Percentiles rank a stretch among this genome's conserved stretches.
Conservation (phyloP, 1,139 yeast species). For the Geotrichum carabidarum region DNA sequence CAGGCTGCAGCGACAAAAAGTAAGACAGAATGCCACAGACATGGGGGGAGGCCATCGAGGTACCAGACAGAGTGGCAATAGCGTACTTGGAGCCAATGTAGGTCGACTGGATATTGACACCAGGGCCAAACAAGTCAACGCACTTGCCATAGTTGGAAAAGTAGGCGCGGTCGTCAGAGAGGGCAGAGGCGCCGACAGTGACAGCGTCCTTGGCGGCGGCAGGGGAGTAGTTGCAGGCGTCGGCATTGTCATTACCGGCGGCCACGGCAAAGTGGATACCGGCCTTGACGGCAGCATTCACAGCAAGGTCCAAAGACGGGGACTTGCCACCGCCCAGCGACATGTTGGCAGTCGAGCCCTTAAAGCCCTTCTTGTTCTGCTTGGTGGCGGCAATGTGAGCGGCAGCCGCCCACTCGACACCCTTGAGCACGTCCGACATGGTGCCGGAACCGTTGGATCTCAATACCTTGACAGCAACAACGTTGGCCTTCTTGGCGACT, state of each 20-base stretch:
- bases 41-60: conserved; percentile 99
- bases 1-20: conserved; percentile 88
- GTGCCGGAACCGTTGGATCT: conserved; percentile 48
- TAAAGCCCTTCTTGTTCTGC: conserved; percentile 46
- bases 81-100: conserved; percentile 82
- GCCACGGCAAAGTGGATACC: conserved; percentile 62
- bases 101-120: conserved; percentile 47
- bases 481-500: conserved; percentile 57
- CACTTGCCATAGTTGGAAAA: conserved; percentile 64
- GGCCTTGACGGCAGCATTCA: conserved; percentile 54
- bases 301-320: conserved; percentile 49
- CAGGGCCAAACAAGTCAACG: conserved; percentile 65
- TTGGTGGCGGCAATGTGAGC: conserved; percentile 37
- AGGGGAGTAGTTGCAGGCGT: conserved; percentile 60
- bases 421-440: conserved; percentile 47
- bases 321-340: conserved; percentile 60
- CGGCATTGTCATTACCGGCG: conserved; percentile 62
- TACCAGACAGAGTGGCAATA: conserved; percentile 90
- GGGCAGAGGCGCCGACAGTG: conserved; percentile 56
- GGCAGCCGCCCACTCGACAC: conserved; percentile 43
- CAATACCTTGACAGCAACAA: conserved; percentile 55
- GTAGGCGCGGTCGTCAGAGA: conserved; percentile 49
- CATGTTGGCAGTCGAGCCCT: conserved; percentile 57
- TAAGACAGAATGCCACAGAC: conserved; percentile 82
- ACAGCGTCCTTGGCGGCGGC: conserved; percentile 57